Evolutionary conservation across 2,329 filamentous ascomycete genomes (phyloP).

Genomic region (Botrytis galanthina): DNA sequence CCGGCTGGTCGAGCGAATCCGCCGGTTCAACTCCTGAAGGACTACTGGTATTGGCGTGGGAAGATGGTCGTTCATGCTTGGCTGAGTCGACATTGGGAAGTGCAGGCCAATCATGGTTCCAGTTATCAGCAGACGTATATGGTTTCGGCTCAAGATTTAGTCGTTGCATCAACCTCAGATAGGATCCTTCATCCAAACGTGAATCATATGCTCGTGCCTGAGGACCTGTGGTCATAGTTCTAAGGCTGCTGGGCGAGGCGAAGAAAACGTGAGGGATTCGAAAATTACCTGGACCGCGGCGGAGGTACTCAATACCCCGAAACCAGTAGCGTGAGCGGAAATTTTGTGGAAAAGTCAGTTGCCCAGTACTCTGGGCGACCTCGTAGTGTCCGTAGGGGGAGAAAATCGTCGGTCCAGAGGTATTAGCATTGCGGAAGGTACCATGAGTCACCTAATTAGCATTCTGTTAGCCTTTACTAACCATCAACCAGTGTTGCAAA

Average conservation of each 20-base stretch:
- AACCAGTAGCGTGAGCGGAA: neutral
- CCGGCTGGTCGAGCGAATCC: neutral
- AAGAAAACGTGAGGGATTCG: slow-evolving; percentile 1
- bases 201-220: neutral
- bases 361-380: accelerated
- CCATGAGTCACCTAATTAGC: neutral
- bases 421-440: neutral
- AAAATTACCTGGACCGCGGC: neutral
- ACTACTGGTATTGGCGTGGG: too few relatives aligned
- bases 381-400: neutral
- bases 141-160: neutral
- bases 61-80: neutral
- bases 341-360: neutral
- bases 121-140: neutral
- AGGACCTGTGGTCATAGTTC: neutral
- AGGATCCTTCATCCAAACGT: slow-evolving; percentile 1
- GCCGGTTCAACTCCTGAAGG: too few relatives aligned
- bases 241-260: neutral
- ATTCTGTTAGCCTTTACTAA: neutral
- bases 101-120: neutral
- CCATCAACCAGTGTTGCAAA: neutral
- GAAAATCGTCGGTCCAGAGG: neutral
- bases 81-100: neutral
- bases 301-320: neutral
- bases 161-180: slow-evolving; percentile 3